A percentile compares a stretch with the other conserved stretches of the same genome.
Conservation (phyloP, 1,284 basidiomycete genomes). For the Thecaphora thlaspeos region DNA sequence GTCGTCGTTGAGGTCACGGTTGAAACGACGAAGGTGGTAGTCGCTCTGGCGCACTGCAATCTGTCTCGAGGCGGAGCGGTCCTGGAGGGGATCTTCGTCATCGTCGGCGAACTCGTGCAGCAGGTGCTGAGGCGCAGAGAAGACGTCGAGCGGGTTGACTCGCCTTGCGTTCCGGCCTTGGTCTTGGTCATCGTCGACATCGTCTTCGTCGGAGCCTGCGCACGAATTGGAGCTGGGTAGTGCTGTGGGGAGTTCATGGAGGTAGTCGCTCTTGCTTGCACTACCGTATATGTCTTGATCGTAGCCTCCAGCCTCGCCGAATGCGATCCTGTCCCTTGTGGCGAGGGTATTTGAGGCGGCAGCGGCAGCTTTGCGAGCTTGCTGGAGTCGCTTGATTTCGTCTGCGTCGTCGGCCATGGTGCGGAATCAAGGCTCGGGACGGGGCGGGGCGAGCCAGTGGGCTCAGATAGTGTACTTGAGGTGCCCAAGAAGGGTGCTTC, state of each 20-base stretch:
- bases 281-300: conserved; percentile 44
- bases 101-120: conserved; percentile 91
- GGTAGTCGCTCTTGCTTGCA: conserved; percentile 36
- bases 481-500: no score
- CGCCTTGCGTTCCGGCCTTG: conserved; percentile 4
- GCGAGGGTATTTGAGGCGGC: conserved; percentile 15
- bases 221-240: no score
- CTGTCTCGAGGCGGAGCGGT: conserved; percentile 86
- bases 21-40: conserved; percentile 89
- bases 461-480: no score
- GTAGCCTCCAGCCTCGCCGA: conserved; percentile 35
- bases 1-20: conserved; percentile 43
- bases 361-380: conserved; percentile 14
- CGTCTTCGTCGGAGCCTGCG: conserved; percentile 1
- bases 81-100: conserved; percentile 86
- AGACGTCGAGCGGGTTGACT: conserved; percentile 52
- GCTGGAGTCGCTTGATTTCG: conserved; percentile 37
- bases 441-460: background rate
- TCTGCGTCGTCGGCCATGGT: conserved; percentile 37
- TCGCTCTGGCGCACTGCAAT: conserved; percentile 91
- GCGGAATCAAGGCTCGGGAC: background rate
- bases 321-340: conserved; percentile 22
- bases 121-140: conserved; percentile 86
- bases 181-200: conserved; percentile 30
- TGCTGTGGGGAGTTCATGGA: conserved; percentile 40